Evolutionary conservation across 176 grass and related monocot genomes (phyloP).

Genomic region (Poa pratensis): DNA sequence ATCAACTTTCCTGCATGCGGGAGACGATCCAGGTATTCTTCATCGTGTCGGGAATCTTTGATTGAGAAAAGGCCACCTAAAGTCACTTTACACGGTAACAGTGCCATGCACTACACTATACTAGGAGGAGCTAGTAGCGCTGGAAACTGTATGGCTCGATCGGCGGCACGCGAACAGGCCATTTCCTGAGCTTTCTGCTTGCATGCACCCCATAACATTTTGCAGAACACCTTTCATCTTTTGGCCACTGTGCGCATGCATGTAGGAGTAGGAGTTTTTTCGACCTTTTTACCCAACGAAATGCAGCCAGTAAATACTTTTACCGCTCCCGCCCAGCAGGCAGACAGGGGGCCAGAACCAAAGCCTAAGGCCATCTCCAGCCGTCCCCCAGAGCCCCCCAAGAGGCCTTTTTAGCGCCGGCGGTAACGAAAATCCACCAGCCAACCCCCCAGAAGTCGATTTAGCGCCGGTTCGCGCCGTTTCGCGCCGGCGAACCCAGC

Average conservation of each 20-base stretch:
- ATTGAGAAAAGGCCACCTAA: neutral
- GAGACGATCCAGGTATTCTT: constrained; percentile 18
- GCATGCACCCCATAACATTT: neutral
- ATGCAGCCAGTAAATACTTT: neutral
- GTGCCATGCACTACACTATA: constrained; percentile 11
- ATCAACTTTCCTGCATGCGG: neutral
- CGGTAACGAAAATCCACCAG: too few species aligned
- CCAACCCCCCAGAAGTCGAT: too few species aligned
- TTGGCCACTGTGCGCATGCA: constrained; percentile 10
- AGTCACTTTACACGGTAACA: constrained; percentile 31
- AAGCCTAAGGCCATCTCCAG: too few species aligned
- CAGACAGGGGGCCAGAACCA: neutral
- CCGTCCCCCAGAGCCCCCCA: too few species aligned
- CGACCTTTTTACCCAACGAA: constrained; percentile 9
- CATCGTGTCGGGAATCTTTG: constrained; percentile 27
- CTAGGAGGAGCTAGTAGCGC: neutral
- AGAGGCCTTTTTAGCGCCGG: too few species aligned
- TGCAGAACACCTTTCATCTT: neutral
- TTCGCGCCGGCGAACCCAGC: too few species aligned
- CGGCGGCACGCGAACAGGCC: neutral
- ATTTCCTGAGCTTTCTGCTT: neutral
- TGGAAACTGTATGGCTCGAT: neutral
- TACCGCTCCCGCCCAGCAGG: constrained; percentile 15
- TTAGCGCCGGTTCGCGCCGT: too few species aligned
- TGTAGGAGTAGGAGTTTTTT: constrained; percentile 1